These are phyloP conservation scores for Phytopythium montanum DNA, from an alignment of 352 stramenopile genomes.

Conservation along the genomic window DNA sequence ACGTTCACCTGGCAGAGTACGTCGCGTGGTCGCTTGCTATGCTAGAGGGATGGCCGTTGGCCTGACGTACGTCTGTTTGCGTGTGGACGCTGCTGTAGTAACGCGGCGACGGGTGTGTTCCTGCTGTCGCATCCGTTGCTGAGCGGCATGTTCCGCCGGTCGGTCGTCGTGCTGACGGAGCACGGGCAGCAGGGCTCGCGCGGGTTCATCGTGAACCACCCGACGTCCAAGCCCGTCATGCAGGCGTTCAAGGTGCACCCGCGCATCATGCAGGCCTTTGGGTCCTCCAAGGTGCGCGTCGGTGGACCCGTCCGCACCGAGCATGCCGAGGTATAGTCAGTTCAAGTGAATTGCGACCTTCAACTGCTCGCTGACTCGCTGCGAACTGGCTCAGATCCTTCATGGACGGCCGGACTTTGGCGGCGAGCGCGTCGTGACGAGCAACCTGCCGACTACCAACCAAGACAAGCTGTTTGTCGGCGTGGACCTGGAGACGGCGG, in stretches of 20 bases:
- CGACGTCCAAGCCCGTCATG: conserved; percentile 46
- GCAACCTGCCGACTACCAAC: conserved; percentile 37
- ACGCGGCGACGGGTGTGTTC: conserved; percentile 52
- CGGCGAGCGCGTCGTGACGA: conserved; percentile 39
- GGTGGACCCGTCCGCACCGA: conserved; percentile 65
- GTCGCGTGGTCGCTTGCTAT: background rate
- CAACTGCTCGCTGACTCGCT: background rate
- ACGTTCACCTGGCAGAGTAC: conserved; percentile 45
- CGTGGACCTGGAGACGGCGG: conserved; percentile 60
- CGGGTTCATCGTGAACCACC: conserved; percentile 76
- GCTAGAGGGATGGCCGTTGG: background rate
- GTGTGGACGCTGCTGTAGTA: conserved; percentile 19
- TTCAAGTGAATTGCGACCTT: too few species aligned
- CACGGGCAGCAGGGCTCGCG: conserved; percentile 53
- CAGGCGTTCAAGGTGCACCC: conserved; percentile 60
- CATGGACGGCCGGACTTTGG: conserved; percentile 59
- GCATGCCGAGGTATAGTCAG: conserved; percentile 51
- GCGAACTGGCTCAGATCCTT: conserved; percentile 35
- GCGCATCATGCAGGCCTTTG: conserved; percentile 53
- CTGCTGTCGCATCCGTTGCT: conserved; percentile 72
- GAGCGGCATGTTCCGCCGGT: conserved; percentile 62
- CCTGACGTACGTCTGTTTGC: background rate
- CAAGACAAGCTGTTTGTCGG: conserved; percentile 60
- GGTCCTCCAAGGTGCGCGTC: conserved; percentile 47
- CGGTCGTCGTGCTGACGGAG: conserved; percentile 72